A percentile compares a stretch with the other conserved stretches of the same genome.
Conservation (phyloP, 1,284 basidiomycete species). For the Melampsora americana region DNA sequence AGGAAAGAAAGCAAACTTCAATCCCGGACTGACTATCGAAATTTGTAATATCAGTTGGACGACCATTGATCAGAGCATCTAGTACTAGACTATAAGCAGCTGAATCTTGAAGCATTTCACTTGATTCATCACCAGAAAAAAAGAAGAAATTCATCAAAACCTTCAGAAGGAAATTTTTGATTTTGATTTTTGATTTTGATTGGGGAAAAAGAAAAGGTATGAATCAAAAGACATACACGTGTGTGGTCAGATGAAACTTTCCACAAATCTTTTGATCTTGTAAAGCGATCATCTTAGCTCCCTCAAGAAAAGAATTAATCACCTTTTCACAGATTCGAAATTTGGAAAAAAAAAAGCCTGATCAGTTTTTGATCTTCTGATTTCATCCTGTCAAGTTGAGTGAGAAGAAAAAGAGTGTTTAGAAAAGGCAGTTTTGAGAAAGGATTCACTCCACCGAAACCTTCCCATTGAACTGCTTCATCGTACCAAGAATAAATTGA, state of each 20-base stretch:
- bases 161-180: background rate
- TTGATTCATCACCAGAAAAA: background rate
- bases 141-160: background rate
- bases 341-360: background rate
- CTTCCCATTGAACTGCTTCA: background rate
- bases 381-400: too few relatives aligned
- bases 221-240: background rate
- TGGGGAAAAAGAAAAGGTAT: background rate
- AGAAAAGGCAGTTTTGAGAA: background rate
- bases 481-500: constrained; percentile 37
- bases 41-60: background rate
- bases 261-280: background rate
- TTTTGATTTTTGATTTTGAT: background rate
- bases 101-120: constrained; percentile 9
- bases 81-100: background rate
- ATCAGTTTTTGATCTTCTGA: background rate
- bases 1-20: constrained; percentile 1
- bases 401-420: too few relatives aligned
- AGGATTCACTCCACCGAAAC: background rate
- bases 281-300: background rate
- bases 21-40: background rate
- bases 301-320: background rate
- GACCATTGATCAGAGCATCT: background rate
- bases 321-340: background rate
- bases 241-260: background rate